A percentile compares a stretch with the other conserved stretches of the same genome.
These are phyloP conservation scores for Phylloboletellus chloephorus DNA, from an alignment of 1,284 basidiomycete genomes.

Conservation along the genomic window DNA sequence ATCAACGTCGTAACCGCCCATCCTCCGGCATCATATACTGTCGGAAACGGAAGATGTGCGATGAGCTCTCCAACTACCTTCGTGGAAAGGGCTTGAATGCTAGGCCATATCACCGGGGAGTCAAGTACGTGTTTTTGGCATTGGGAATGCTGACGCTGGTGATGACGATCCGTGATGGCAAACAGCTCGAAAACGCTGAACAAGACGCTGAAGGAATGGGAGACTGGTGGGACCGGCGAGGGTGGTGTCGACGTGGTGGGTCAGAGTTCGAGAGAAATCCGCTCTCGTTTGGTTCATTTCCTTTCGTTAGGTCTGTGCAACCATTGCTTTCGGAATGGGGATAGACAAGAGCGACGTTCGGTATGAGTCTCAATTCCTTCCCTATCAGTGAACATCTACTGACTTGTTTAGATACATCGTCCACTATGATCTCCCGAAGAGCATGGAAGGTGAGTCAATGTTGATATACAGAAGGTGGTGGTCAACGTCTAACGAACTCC, in stretches of 20 bases:
- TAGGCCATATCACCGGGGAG: slow-evolving; percentile 70
- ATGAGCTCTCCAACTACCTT: slow-evolving; percentile 61
- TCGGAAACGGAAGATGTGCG: slow-evolving; percentile 58
- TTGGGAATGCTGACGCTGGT: neutral
- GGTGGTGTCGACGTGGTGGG: slow-evolving; percentile 58
- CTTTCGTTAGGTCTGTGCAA: slow-evolving; percentile 50
- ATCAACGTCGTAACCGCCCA: slow-evolving; percentile 50
- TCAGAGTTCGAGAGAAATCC: neutral
- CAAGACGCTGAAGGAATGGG: slow-evolving; percentile 62
- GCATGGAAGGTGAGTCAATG: slow-evolving; percentile 66
- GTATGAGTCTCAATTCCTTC: slow-evolving; percentile 34
- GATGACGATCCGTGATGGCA: neutral
- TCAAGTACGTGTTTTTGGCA: slow-evolving; percentile 38
- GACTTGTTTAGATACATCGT: slow-evolving; percentile 57
- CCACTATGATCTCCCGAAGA: slow-evolving; percentile 77
- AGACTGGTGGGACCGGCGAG: slow-evolving; percentile 44
- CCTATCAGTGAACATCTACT: neutral
- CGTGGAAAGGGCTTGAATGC: slow-evolving; percentile 62
- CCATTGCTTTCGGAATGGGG: slow-evolving; percentile 84
- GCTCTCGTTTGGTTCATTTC: neutral
- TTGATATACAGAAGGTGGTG: neutral
- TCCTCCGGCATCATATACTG: slow-evolving; percentile 83
- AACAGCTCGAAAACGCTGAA: slow-evolving; percentile 47
- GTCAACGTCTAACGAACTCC: slow-evolving; percentile 1
- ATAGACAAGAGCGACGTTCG: slow-evolving; percentile 83